Percentiles rank a stretch among this genome's conserved stretches.
Evolutionary conservation across 345 rosid species (phyloP).

Genomic region (Arabis hirsuta): DNA sequence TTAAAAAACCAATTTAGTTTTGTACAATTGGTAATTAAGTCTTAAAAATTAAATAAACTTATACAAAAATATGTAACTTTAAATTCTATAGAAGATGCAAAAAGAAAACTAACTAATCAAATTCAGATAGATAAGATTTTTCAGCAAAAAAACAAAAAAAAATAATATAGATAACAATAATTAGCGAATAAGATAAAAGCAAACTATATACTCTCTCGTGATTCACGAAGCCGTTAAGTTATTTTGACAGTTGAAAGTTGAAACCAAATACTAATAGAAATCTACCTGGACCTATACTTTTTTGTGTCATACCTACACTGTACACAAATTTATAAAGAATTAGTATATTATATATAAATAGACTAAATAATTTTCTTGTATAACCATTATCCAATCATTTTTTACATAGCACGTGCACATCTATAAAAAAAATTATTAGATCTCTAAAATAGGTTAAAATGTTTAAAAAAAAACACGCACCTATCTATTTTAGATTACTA

Average conservation of each 20-base stretch:
- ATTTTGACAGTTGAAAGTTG: not conserved
- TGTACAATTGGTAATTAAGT: not conserved
- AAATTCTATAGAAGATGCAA: not conserved
- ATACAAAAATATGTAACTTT: not conserved
- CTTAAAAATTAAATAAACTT: not conserved
- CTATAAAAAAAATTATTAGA: not conserved
- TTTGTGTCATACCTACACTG: no score
- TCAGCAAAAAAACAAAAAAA: no score
- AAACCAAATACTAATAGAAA: no score
- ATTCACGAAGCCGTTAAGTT: not conserved
- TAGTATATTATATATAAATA: no score
- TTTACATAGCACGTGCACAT: not conserved
- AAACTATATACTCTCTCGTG: not conserved
- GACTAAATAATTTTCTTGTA: no score
- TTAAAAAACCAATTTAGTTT: not conserved
- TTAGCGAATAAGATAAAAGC: not conserved
- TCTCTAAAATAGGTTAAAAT: not conserved
- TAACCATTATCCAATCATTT: no score
- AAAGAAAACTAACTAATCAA: not conserved
- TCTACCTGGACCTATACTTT: no score
- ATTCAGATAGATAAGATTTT: no score
- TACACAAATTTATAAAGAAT: no score
- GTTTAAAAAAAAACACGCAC: not conserved
- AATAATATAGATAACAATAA: no score
- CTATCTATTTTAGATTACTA: conserved; percentile 1